Conservation (phyloP, 257 asterid species). For the Gardenia jasminoides region DNA sequence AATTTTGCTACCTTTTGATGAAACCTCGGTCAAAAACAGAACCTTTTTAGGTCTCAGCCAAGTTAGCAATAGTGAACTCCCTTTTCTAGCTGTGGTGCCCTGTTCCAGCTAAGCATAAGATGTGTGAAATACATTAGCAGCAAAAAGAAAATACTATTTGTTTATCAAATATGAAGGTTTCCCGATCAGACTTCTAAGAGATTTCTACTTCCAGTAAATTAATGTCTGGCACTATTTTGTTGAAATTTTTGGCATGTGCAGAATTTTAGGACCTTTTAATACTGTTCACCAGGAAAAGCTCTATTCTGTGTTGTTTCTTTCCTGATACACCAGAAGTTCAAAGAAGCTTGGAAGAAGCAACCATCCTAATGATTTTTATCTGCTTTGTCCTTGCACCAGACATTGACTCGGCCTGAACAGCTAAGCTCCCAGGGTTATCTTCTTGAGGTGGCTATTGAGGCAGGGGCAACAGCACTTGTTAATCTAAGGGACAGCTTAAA, state of each 20-base stretch:
- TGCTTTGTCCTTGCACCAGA: constrained; percentile 44
- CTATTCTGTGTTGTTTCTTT: background rate
- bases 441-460: constrained; percentile 88
- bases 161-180: too few species aligned
- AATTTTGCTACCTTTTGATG: background rate
- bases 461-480: constrained; percentile 73
- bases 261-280: background rate
- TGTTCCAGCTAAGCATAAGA: background rate
- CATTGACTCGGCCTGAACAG: constrained; percentile 60
- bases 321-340: background rate
- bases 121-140: background rate
- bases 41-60: background rate
- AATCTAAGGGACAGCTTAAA: constrained; percentile 67
- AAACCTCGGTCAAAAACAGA: background rate
- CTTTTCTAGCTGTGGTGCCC: background rate
- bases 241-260: background rate
- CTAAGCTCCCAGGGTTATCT: constrained; percentile 56
- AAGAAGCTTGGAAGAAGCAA: background rate
- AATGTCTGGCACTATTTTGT: too few species aligned
- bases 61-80: background rate
- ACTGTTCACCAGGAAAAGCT: background rate
- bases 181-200: too few species aligned
- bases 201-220: background rate
- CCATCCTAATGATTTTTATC: constrained; percentile 24
- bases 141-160: background rate